A percentile compares a stretch with the other conserved stretches of the same genome.
phyloP scores from a whole-genome alignment of 164 flowering plant species.

The Saururus chinensis region DNA sequence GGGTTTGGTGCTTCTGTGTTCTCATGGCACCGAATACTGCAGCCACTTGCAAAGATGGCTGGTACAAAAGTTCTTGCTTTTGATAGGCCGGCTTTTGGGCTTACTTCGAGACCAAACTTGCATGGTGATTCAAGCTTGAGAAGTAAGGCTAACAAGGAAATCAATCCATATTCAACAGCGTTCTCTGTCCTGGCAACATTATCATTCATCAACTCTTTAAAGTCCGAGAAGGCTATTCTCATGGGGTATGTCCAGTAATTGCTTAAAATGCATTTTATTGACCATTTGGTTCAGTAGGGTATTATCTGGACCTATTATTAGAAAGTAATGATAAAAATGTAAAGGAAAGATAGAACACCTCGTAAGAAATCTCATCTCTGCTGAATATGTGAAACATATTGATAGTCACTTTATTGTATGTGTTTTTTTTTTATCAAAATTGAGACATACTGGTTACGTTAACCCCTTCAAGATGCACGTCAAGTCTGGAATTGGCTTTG shows the following conservation, averaged over 20 bases:
- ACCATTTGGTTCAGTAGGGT: neutral
- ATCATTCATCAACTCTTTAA: constrained; percentile 55
- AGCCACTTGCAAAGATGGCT: constrained; percentile 45
- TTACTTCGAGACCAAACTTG: constrained; percentile 56
- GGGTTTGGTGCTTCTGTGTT: constrained; percentile 95
- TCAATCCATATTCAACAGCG: constrained; percentile 74
- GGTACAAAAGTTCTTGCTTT: constrained; percentile 82
- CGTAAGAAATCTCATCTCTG: too few species aligned
- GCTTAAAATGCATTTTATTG: neutral
- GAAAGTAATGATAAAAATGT: too few species aligned
- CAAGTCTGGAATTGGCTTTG: too few species aligned
- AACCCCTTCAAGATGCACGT: too few species aligned
- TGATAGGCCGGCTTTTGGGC: constrained; percentile 96
- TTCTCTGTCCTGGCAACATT: constrained; percentile 77
- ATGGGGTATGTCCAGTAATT: constrained; percentile 43
- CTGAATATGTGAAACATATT: too few species aligned
- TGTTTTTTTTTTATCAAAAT: too few species aligned
- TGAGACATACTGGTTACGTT: too few species aligned
- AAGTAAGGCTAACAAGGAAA: constrained; percentile 18
- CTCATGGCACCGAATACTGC: constrained; percentile 78
- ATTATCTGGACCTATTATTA: too few species aligned
- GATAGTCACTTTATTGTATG: too few species aligned
- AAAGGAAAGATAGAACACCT: too few species aligned
- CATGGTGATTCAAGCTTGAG: constrained; percentile 9
- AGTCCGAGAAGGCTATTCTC: constrained; percentile 59